Percentiles rank a stretch among this genome's conserved stretches.
These are phyloP conservation scores for Vickermania spadyakhi DNA, from an alignment of 208 protist genomes.

Conservation along the genomic window DNA sequence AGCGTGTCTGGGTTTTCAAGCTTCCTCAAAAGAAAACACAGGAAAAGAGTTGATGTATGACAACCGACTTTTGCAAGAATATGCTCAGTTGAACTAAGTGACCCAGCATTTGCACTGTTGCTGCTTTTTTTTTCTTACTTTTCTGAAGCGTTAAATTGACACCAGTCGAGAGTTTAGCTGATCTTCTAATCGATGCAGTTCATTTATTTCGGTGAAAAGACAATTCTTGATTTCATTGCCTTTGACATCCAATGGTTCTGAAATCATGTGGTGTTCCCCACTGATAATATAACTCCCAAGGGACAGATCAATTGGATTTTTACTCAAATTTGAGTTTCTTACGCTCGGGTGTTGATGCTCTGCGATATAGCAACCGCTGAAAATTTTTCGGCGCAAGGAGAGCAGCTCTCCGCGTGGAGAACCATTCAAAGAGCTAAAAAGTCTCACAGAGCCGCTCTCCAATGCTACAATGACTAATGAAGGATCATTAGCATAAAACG, in stretches of 20 bases:
- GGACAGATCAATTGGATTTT: slow-evolving; percentile 47
- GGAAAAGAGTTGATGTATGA: too few relatives aligned
- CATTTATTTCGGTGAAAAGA: neutral
- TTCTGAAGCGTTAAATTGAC: too few relatives aligned
- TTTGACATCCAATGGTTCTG: too few relatives aligned
- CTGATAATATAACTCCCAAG: slow-evolving; percentile 5
- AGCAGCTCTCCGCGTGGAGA: slow-evolving; percentile 23
- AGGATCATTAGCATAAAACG: slow-evolving; percentile 4
- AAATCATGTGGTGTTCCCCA: neutral
- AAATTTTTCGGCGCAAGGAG: slow-evolving; percentile 20
- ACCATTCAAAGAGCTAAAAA: neutral
- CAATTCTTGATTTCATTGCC: too few relatives aligned
- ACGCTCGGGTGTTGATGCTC: neutral
- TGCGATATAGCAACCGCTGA: slow-evolving; percentile 34
- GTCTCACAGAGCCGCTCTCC: neutral
- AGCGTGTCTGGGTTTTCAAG: too few relatives aligned
- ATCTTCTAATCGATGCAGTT: neutral
- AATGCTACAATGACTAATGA: neutral
- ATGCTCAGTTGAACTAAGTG: too few relatives aligned
- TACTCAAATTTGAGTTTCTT: slow-evolving; percentile 23
- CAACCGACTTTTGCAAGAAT: too few relatives aligned
- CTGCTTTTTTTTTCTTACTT: too few relatives aligned
- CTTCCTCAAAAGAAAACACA: too few relatives aligned
- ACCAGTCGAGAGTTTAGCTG: neutral
- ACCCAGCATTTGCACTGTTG: too few relatives aligned